These are phyloP conservation scores for Candida sanyaensis DNA, from an alignment of 1,139 yeast species.

Conservation along the genomic window DNA sequence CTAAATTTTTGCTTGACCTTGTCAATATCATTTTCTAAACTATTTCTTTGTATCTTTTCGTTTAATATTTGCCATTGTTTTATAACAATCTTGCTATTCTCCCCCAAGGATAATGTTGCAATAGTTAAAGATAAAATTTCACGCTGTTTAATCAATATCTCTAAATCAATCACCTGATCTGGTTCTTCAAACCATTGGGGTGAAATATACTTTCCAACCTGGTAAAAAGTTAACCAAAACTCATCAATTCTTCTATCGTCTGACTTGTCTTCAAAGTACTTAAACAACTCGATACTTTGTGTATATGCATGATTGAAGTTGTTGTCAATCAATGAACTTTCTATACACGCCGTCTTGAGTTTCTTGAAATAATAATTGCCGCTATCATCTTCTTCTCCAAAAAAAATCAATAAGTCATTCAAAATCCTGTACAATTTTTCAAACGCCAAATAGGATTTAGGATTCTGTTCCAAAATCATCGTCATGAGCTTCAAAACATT, in stretches of 20 bases:
- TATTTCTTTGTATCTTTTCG: constrained; percentile 26
- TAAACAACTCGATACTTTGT: constrained; percentile 31
- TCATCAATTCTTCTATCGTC: constrained; percentile 24
- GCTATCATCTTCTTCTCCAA: constrained; percentile 13
- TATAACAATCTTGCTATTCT: constrained; percentile 33
- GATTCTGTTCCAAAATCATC: constrained; percentile 55
- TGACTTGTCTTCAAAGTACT: constrained; percentile 15
- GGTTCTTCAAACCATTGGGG: constrained; percentile 46
- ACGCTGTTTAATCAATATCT: constrained; percentile 42
- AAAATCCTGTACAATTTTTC: constrained; percentile 45
- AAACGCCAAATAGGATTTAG: constrained; percentile 51
- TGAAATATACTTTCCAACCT: constrained; percentile 56
- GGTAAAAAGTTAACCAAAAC: constrained; percentile 63
- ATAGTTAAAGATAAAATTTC: constrained; percentile 50
- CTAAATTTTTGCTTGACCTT: constrained; percentile 6
- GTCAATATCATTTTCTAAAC: constrained; percentile 13
- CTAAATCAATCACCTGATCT: constrained; percentile 16
- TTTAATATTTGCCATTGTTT: constrained; percentile 41
- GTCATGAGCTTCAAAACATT: constrained; percentile 30
- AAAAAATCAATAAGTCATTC: constrained; percentile 35
- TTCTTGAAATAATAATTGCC: constrained; percentile 29
- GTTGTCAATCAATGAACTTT: constrained; percentile 53
- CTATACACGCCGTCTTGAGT: constrained; percentile 55
- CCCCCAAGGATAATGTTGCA: constrained; percentile 16
- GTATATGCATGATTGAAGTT: constrained; percentile 57